Base-by-base conservation (phyloP, 2,329 filamentous ascomycete genomes). In the Penicillium sp. region DNA sequence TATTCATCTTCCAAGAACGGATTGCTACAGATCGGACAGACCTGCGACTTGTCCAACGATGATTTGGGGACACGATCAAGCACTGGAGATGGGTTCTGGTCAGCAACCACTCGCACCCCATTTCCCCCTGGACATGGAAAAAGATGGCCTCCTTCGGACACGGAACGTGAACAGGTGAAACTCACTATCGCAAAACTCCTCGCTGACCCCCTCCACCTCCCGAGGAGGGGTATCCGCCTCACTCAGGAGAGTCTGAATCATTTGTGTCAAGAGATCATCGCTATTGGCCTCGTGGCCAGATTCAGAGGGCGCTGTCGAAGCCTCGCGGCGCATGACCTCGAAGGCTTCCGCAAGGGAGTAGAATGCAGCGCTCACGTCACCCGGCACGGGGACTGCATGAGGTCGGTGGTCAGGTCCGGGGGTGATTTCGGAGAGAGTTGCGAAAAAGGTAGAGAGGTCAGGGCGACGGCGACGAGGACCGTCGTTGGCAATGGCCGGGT, bases 401-500 rank as follows among this genome's bases (percentile, higher is more conserved):
- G 72, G 70, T 58, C 83, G 79, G 55, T 57, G 46, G 74, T 73
- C 42, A 76, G 77, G 39, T 67, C 59, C 47, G 70, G 70, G 77
- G 7, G 77, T 80, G 48, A 81, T 76, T 57, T 83, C 78, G 50
- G 69, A 69, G 43, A 84, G 77, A 39, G 78, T 77, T 48, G 76
- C 75, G 70, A 83, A 83, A 73, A 85, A 84, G 58, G 80, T 82
- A 36, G 77, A 81, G 36, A 84, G 76, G 63, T 85, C 82, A 27
- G 82, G 82, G 44, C 81, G 77, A 53, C 79, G 79, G 46, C 69
- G 68, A 32, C 67, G 66, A 13, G 68, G 67, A 52, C 45, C 44
- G 26, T 45, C 44, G 43, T 47, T 39, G 25, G 47, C 36, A 44
- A 55, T 50, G 46, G 59, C 58, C 45, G 61, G 63, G 52, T 67